A percentile compares a stretch with the other conserved stretches of the same genome.
Evolutionary conservation across 2,329 filamentous ascomycete genomes (phyloP).

Genomic region (Trichoderma harzianum): DNA sequence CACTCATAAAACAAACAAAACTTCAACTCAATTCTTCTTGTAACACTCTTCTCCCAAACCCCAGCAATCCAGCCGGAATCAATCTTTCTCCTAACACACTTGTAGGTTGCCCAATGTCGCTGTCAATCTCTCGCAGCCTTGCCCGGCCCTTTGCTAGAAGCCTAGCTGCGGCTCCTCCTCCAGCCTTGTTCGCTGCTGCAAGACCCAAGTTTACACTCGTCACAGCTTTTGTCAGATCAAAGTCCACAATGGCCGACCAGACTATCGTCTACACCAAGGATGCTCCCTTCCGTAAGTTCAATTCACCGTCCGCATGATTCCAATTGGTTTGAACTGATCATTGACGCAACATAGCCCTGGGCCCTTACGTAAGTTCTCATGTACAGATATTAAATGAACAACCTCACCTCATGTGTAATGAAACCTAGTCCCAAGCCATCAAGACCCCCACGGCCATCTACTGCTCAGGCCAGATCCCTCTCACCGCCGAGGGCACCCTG

Average conservation of each 20-base stretch:
- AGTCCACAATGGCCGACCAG: slow-evolving; percentile 46
- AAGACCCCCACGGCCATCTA: slow-evolving; percentile 64
- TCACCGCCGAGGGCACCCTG: slow-evolving; percentile 53
- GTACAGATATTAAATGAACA: not conserved
- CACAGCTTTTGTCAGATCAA: slow-evolving; percentile 29
- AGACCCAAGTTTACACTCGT: slow-evolving; percentile 31
- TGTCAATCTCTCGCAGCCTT: slow-evolving; percentile 22
- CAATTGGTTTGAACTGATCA: not conserved
- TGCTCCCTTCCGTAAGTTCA: slow-evolving; percentile 53
- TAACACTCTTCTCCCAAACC: not conserved
- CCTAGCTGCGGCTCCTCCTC: slow-evolving; percentile 11
- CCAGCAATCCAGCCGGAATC: not conserved
- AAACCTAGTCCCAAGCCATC: slow-evolving; percentile 59
- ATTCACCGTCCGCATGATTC: not conserved
- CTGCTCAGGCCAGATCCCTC: slow-evolving; percentile 71
- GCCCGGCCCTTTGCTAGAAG: slow-evolving; percentile 16
- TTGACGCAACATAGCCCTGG: slow-evolving; percentile 45
- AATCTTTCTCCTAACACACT: not conserved
- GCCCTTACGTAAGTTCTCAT: slow-evolving; percentile 55
- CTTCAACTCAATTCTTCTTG: not conserved
- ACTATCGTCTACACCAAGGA: slow-evolving; percentile 56
- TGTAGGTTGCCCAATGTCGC: slow-evolving; percentile 30
- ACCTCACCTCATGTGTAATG: not conserved
- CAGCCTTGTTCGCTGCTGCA: slow-evolving; percentile 9
- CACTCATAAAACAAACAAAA: not conserved